Conservation (phyloP, 1,139 yeast genomes). For the Sugiyamaella paludigena region DNA sequence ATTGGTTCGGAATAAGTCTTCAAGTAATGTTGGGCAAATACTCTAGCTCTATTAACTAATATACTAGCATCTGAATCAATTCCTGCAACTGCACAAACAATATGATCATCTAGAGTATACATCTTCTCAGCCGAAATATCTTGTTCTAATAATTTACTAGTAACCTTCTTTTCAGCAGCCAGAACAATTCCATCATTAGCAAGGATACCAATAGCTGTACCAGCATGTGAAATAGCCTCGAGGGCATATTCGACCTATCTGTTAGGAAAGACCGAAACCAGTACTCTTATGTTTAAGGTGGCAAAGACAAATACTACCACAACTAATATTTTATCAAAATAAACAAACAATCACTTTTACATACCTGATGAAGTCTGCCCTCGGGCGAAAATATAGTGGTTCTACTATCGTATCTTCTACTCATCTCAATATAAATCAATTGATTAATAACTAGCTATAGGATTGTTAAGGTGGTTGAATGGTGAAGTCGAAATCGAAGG, state of each 20-base stretch:
- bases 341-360: slow-evolving; percentile 21
- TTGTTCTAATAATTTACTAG: slow-evolving; percentile 87
- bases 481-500: too few relatives aligned
- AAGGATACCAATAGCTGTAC: slow-evolving; percentile 94
- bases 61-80: slow-evolving; percentile 97
- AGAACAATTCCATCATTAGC: slow-evolving; percentile 91
- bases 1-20: slow-evolving; percentile 86
- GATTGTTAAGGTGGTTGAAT: too few relatives aligned
- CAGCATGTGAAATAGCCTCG: slow-evolving; percentile 97
- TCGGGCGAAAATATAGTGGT: slow-evolving; percentile 98
- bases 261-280: slow-evolving; percentile 8
- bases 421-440: slow-evolving; percentile 39
- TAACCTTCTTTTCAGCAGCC: slow-evolving; percentile 94
- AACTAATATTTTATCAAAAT: neutral
- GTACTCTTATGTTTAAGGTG: neutral
- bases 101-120: slow-evolving; percentile 76
- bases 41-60: slow-evolving; percentile 83
- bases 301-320: neutral
- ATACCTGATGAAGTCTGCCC: slow-evolving; percentile 87
- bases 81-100: slow-evolving; percentile 96
- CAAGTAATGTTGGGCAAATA: slow-evolving; percentile 77
- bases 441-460: neutral
- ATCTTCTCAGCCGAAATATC: slow-evolving; percentile 92
- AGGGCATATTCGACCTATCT: slow-evolving; percentile 86
- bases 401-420: slow-evolving; percentile 92